phyloP scores from a whole-genome alignment of 345 rosid species.

The Pistacia integerrima region DNA sequence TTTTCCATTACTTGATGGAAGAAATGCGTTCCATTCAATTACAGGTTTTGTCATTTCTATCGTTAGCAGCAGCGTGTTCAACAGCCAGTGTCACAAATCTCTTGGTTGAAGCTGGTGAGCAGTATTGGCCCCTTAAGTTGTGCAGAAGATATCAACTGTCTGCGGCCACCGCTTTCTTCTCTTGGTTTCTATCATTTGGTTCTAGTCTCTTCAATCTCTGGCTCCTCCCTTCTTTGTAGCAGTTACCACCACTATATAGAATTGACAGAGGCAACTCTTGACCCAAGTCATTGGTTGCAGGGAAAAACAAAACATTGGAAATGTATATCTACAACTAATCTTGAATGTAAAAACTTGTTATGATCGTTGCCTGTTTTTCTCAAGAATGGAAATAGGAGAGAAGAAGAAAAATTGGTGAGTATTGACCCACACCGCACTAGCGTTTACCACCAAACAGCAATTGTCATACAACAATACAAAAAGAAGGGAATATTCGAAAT shows the following conservation, averaged over 20 bases:
- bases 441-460: no score
- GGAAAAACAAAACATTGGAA: not conserved
- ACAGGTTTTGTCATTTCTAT: conserved; percentile 57
- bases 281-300: not conserved
- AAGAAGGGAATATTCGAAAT: not conserved
- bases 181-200: conserved; percentile 56
- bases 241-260: not conserved
- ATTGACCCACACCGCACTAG: no score
- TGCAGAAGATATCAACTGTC: conserved; percentile 60
- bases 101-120: conserved; percentile 29
- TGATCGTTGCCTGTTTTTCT: no score
- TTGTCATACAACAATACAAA: not conserved
- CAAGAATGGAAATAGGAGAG: not conserved
- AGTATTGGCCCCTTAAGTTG: conserved; percentile 36
- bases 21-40: not conserved
- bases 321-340: not conserved
- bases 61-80: conserved; percentile 64
- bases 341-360: not conserved
- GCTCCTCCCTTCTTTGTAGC: conserved; percentile 52
- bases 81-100: conserved; percentile 51
- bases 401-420: not conserved
- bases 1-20: not conserved
- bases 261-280: not conserved
- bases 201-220: conserved; percentile 64
- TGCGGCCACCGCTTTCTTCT: conserved; percentile 68